Evolutionary conservation across 208 protist genomes (phyloP).

Genomic region (Trypanosoma mega): DNA sequence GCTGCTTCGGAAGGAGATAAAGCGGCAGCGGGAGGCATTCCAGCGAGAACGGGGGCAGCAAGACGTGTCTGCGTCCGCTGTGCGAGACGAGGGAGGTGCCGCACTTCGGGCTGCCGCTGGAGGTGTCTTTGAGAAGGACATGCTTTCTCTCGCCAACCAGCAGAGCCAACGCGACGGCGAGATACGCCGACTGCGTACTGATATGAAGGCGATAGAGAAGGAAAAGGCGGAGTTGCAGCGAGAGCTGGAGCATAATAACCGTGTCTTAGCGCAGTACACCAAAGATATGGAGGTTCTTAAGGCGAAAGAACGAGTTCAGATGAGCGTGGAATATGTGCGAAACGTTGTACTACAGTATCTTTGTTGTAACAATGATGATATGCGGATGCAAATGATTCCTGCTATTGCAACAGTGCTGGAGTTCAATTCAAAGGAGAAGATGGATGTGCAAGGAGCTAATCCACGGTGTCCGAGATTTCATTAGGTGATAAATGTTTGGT

Average conservation of each 20-base stretch:
- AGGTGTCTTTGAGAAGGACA: slow-evolving; percentile 52
- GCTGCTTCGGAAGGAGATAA: slow-evolving; percentile 73
- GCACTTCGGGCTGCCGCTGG: slow-evolving; percentile 28
- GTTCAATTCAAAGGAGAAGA: slow-evolving; percentile 76
- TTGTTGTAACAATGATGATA: slow-evolving; percentile 45
- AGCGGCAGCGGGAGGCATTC: slow-evolving; percentile 61
- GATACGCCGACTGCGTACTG: slow-evolving; percentile 17
- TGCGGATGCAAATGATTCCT: slow-evolving; percentile 83
- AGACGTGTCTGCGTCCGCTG: background rate
- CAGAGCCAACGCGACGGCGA: slow-evolving; percentile 40
- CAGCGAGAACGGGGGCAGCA: slow-evolving; percentile 40
- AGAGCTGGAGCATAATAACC: slow-evolving; percentile 63
- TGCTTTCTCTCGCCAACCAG: slow-evolving; percentile 38
- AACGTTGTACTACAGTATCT: slow-evolving; percentile 84
- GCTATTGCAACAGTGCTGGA: slow-evolving; percentile 86
- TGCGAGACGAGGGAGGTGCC: slow-evolving; percentile 24
- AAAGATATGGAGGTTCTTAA: slow-evolving; percentile 60
- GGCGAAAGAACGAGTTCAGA: slow-evolving; percentile 60
- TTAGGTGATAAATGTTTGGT: slow-evolving; percentile 21
- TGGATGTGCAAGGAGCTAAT: slow-evolving; percentile 57
- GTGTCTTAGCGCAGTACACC: slow-evolving; percentile 59
- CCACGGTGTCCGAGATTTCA: slow-evolving; percentile 69
- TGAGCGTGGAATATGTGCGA: slow-evolving; percentile 74
- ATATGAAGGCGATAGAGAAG: slow-evolving; percentile 36
- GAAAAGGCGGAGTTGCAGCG: slow-evolving; percentile 53